Evolutionary conservation across 148 eudicot genomes (phyloP), one percentile per base, ranked within the genome.

Genomic region (Heliosperma pusillum): DNA sequence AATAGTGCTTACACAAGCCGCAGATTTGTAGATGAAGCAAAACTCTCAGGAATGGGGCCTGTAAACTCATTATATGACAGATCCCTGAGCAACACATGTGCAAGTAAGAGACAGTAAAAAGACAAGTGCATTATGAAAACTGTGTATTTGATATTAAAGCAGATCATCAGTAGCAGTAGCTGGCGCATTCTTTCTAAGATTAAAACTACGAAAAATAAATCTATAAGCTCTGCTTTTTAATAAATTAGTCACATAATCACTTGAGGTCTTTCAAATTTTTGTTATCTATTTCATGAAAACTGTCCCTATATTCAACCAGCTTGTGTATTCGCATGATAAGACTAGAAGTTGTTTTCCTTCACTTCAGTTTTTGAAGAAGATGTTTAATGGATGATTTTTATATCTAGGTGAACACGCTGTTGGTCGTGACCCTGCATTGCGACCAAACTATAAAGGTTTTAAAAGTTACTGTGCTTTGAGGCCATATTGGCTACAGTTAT

Each of bases 1-100:
- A 58, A 76, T 60, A 55, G 36, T 76, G 79, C 98, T 93, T 90
- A 93, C 98, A 89, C 96, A 82, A 88, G 91, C 63, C 85, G 93
- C 79, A 93, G 77, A 74, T 76, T 83, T 50, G 88, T 84, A 50
- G 92, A 86, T 57, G 92, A 72, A 74, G 92, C 78, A 66, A 93
- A 87, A 77, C 87, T 86, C 40, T 89, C 92, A 17, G 98, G 98
- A 79, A 93, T 86, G 40, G 86, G 62, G 26, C 98, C 98, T 44
- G 87, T 81, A 66, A 93, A 75, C 72, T 80, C 87, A 73, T 93
- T 93, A 70, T 83, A 86, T 64, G 97, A 94, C 70, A 91, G 75
- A 84, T 88, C 93, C 85, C 93, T 91, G 84, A 77, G 83, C 36
- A 84, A 79, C 17, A 71, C 27, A 72, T 53, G 69, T 27, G 33